Evolutionary conservation across 2,329 filamentous ascomycete species (phyloP).

Genomic region (Pezicula neosporulosa): DNA sequence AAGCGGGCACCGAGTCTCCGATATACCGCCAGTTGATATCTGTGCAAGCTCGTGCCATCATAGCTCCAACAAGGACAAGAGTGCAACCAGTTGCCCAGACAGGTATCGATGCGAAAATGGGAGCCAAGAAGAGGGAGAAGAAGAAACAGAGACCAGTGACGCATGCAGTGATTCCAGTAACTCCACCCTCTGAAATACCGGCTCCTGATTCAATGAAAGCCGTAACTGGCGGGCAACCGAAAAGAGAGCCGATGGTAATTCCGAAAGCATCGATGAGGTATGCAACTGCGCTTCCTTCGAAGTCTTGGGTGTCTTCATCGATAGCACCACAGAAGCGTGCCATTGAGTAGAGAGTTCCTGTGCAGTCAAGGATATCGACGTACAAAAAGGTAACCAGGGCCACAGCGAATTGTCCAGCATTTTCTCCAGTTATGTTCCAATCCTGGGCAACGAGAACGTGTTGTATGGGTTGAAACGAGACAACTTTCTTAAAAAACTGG

Average conservation of each 20-base stretch:
- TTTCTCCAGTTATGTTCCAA: constrained; percentile 62
- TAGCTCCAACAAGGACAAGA: constrained; percentile 80
- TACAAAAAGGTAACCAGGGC: constrained; percentile 88
- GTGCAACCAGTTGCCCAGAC: constrained; percentile 88
- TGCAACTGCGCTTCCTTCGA: constrained; percentile 78
- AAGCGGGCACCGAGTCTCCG: constrained; percentile 80
- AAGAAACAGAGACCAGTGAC: constrained; percentile 80
- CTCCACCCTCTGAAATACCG: constrained; percentile 83
- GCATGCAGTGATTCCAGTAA: constrained; percentile 81
- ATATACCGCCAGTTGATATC: constrained; percentile 90
- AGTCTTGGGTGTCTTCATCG: constrained; percentile 80
- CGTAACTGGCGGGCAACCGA: constrained; percentile 78
- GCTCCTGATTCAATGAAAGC: constrained; percentile 89
- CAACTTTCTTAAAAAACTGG: constrained; percentile 85
- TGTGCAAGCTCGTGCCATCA: constrained; percentile 76
- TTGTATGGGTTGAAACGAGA: constrained; percentile 76
- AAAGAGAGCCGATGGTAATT: constrained; percentile 75
- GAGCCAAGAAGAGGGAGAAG: constrained; percentile 83
- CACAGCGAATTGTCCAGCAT: constrained; percentile 74
- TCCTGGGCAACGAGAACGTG: constrained; percentile 67
- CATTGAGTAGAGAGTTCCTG: constrained; percentile 87
- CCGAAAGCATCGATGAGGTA: constrained; percentile 79
- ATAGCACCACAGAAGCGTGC: constrained; percentile 78
- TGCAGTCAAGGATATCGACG: constrained; percentile 84
- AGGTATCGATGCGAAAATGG: constrained; percentile 85